phyloP scores from a whole-genome alignment of 257 asterid species.

The Rauvolfia tetraphylla region DNA sequence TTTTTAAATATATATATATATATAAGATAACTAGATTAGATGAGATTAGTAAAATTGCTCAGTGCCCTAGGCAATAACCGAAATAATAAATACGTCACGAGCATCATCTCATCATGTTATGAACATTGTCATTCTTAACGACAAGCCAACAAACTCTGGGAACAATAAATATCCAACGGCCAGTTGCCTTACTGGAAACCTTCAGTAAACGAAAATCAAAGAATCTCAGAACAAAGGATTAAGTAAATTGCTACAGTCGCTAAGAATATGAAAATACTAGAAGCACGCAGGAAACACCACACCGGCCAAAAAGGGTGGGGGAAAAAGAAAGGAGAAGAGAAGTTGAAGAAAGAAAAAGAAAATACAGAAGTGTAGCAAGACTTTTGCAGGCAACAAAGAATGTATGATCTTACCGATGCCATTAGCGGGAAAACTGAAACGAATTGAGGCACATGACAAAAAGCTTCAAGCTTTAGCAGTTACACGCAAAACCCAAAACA shows the following conservation, averaged over 20 bases:
- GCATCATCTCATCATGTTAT: not conserved
- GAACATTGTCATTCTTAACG: not conserved
- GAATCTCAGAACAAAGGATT: not conserved
- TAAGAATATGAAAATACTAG: not conserved
- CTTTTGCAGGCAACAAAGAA: not conserved
- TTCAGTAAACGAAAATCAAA: not conserved
- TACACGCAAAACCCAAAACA: conserved; percentile 19
- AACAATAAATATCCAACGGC: not conserved
- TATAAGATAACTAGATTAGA: not conserved
- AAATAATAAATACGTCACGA: not conserved
- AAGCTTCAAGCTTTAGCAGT: conserved; percentile 16
- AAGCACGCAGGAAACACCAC: not conserved
- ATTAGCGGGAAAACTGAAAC: not conserved
- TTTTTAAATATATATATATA: not conserved
- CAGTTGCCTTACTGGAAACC: not conserved
- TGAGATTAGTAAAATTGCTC: not conserved
- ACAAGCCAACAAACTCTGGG: conserved; percentile 15
- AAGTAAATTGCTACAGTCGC: not conserved
- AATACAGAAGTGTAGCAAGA: not conserved
- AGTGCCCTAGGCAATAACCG: not conserved
- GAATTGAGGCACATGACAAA: not conserved
- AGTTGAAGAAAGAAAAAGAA: not conserved
- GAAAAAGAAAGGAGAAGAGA: not conserved
- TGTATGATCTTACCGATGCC: not conserved
- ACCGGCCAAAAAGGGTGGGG: not conserved